A percentile compares a stretch with the other conserved stretches of the same genome.
Evolutionary conservation across 139 green algal genomes (phyloP).

Genomic region (Coccomyxa sp.): DNA sequence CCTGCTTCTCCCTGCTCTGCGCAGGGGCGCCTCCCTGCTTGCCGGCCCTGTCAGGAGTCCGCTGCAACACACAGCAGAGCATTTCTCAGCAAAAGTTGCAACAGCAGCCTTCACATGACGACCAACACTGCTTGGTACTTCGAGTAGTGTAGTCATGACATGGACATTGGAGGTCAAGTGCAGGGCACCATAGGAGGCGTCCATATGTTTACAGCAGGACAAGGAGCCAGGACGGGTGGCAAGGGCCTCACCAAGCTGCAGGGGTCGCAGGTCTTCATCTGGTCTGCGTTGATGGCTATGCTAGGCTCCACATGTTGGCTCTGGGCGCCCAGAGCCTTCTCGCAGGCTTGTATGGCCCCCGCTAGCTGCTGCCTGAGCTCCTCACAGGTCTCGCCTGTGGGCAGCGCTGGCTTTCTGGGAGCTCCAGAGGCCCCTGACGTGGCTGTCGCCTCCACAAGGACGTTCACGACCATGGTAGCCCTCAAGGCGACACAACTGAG

Average conservation of each 20-base stretch:
- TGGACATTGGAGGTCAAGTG: no score
- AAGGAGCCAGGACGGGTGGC: no score
- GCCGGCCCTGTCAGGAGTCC: no score
- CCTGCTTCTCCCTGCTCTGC: slow-evolving; percentile 67
- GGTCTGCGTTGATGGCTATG: slow-evolving; percentile 43
- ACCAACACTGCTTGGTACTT: no score
- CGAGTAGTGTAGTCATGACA: no score
- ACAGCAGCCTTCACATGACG: no score
- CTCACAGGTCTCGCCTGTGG: slow-evolving; percentile 10
- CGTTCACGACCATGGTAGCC: slow-evolving; percentile 52
- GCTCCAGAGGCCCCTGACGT: no score
- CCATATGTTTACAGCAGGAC: no score
- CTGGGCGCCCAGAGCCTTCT: slow-evolving; percentile 24
- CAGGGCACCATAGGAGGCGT: no score
- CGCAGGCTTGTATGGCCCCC: slow-evolving; percentile 39
- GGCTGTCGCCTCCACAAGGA: slow-evolving; percentile 51
- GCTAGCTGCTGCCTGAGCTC: slow-evolving; percentile 31
- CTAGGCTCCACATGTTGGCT: slow-evolving; percentile 47
- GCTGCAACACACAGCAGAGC: no score
- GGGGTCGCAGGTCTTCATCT: slow-evolving; percentile 37
- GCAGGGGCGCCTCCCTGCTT: no score
- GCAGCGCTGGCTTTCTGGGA: background rate
- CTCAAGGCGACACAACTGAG: slow-evolving; percentile 44
- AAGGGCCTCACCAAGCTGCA: slow-evolving; percentile 42
- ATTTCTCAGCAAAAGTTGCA: no score